Evolutionary conservation across 176 grass and related monocot species (phyloP).

Genomic region (Poa pratensis): DNA sequence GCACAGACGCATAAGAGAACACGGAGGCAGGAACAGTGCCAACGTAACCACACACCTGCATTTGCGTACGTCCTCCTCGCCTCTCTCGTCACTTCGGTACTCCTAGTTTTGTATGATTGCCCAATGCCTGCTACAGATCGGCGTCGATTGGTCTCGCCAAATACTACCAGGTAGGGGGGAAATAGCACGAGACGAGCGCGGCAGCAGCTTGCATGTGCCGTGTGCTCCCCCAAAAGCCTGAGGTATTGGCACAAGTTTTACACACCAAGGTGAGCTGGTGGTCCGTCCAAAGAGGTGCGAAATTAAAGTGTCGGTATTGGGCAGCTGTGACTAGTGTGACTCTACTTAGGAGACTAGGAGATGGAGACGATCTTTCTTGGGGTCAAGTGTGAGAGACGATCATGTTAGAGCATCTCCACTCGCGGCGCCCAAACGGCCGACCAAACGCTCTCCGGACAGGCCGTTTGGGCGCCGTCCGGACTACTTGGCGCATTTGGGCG

Average conservation of each 20-base stretch:
- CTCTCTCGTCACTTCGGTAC: constrained; percentile 49
- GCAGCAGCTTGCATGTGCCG: constrained; percentile 21
- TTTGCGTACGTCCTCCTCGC: not conserved
- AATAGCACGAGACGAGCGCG: not conserved
- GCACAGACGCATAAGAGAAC: constrained; percentile 2
- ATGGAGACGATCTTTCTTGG: too few relatives aligned
- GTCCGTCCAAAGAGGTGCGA: constrained; percentile 5
- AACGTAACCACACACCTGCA: not conserved
- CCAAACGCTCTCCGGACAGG: too few relatives aligned
- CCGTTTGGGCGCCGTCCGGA: too few relatives aligned
- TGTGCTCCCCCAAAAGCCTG: constrained; percentile 21
- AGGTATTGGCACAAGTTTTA: not conserved
- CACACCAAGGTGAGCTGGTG: not conserved
- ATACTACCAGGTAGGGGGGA: not conserved
- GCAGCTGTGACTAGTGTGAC: not conserved
- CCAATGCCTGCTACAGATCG: not conserved
- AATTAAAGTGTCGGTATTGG: not conserved
- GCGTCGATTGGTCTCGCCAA: constrained; percentile 35
- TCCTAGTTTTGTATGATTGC: constrained; percentile 24
- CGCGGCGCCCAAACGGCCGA: too few relatives aligned
- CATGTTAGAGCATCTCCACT: too few relatives aligned
- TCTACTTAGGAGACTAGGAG: too few relatives aligned
- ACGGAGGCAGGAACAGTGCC: not conserved
- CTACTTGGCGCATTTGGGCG: too few relatives aligned
- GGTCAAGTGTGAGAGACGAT: too few relatives aligned